Conservation (phyloP, 345 rosid species). For the Tarenaya hassleriana region DNA sequence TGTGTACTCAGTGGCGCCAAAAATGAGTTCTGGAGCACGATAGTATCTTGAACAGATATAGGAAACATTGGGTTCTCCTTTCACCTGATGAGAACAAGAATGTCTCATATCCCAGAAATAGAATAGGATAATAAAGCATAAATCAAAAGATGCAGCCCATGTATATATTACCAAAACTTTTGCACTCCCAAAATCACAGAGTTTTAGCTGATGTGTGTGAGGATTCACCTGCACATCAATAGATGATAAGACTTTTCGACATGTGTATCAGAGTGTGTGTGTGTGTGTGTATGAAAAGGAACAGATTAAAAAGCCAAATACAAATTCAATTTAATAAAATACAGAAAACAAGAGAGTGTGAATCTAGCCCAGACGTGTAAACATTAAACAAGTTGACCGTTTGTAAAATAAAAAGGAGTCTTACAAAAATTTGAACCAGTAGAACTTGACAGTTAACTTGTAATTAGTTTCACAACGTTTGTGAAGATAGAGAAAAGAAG, state of each 20-base stretch:
- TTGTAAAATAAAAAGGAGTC: too few species aligned
- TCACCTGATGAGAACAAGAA: slow-evolving; percentile 43
- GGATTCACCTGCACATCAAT: slow-evolving; percentile 65
- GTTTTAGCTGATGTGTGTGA: slow-evolving; percentile 78
- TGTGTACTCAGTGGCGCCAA: slow-evolving; percentile 90
- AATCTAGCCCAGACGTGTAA: too few species aligned
- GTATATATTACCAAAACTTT: slow-evolving; percentile 63
- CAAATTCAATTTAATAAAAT: too few species aligned
- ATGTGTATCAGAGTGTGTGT: too few species aligned
- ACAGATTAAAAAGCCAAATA: neutral
- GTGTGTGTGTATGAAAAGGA: neutral
- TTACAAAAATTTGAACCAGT: too few species aligned
- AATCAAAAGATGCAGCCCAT: neutral
- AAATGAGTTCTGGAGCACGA: slow-evolving; percentile 92
- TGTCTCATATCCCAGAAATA: slow-evolving; percentile 17
- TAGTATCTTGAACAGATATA: slow-evolving; percentile 88
- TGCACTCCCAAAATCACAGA: slow-evolving; percentile 93
- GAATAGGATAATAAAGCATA: neutral
- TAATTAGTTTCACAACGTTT: too few species aligned
- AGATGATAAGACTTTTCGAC: slow-evolving; percentile 4
- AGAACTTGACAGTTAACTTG: too few species aligned
- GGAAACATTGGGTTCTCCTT: slow-evolving; percentile 90
- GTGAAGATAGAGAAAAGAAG: slow-evolving; percentile 9
- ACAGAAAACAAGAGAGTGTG: too few species aligned
- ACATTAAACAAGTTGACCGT: neutral